Base-by-base conservation (phyloP, 768 basidiomycete genomes). In the Calocybe indica region DNA sequence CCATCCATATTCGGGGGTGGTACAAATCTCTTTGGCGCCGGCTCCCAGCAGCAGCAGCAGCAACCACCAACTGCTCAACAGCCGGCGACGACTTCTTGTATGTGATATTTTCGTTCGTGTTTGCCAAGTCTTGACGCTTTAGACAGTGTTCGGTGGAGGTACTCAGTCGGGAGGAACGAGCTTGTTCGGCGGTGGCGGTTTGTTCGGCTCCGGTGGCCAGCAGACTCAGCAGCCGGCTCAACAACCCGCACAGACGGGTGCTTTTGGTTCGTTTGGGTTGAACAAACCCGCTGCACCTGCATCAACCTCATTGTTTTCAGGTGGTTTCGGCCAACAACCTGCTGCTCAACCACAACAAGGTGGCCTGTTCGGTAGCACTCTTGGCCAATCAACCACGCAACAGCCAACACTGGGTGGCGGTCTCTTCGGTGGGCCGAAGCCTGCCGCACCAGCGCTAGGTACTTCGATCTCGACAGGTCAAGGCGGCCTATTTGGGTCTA, bases 311-410 rank as follows among this genome's bases (percentile, higher is more conserved):
- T 41, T 72, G 33, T 76, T 79, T 53, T 65, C 66, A 43, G 47
- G 52, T n/a, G 58, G 63, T 7, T 71, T 78, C 32, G 74, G 74
- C 28, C 76, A 79, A 52, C 58, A 69, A 40, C 39, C 57, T 8
- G 39, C 50, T 32, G 53, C 52, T 36, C 63, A 50, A 47, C 57
- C 66, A 45, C 48, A 68, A 54, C 57, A 67, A 53, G 40, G 63
- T 55, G 59, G 59, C 30, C 56, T 83, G 10, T 86, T 86, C 49
- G 82, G 82, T 29, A 72, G 65, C 46, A 60, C 73, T 6, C 62
- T 79, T 14, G 74, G 73, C 11, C 78, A 82, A 57, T 60, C 62
- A 28, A 59, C 50, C 15, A 67, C 58, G 42, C 64, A 66, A 40
- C 76, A 75, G 48, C 60, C 74, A 2, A 52, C 65, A 8, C 76